Percentiles rank a stretch among this genome's conserved stretches.
Evolutionary conservation across 495 filamentous ascomycete species (phyloP).

Genomic region (Talaromyces nanjingensis): DNA sequence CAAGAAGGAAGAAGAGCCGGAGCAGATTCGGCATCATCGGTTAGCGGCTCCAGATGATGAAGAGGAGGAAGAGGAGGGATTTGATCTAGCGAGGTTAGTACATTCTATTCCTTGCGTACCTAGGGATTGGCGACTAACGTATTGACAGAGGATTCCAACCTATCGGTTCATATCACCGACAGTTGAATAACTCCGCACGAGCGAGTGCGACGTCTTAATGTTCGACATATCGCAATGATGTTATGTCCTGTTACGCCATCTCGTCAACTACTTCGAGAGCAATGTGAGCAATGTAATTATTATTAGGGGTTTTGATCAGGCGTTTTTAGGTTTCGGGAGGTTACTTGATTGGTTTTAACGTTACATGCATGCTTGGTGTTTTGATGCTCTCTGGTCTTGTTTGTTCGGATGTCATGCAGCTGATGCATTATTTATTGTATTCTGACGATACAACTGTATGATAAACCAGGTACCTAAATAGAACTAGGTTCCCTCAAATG

Average conservation of each 20-base stretch:
- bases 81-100: constrained; percentile 61
- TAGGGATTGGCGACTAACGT: neutral
- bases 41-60: constrained; percentile 21
- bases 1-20: constrained; percentile 20
- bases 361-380: constrained; percentile 5
- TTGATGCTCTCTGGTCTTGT: neutral
- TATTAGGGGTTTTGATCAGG: neutral
- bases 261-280: neutral
- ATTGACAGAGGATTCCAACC: constrained; percentile 58
- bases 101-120: constrained; percentile 8
- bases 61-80: constrained; percentile 49
- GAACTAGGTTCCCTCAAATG: neutral
- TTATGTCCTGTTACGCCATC: neutral
- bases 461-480: neutral
- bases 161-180: constrained; percentile 60
- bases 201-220: constrained; percentile 21
- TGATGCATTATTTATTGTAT: neutral
- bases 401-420: neutral
- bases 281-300: neutral
- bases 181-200: constrained; percentile 39
- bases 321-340: neutral
- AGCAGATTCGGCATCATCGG: constrained; percentile 6
- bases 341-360: neutral
- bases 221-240: neutral
- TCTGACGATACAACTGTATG: constrained; percentile 6